Conservation (phyloP, 768 basidiomycete species). For the Hygrocybe punicea region DNA sequence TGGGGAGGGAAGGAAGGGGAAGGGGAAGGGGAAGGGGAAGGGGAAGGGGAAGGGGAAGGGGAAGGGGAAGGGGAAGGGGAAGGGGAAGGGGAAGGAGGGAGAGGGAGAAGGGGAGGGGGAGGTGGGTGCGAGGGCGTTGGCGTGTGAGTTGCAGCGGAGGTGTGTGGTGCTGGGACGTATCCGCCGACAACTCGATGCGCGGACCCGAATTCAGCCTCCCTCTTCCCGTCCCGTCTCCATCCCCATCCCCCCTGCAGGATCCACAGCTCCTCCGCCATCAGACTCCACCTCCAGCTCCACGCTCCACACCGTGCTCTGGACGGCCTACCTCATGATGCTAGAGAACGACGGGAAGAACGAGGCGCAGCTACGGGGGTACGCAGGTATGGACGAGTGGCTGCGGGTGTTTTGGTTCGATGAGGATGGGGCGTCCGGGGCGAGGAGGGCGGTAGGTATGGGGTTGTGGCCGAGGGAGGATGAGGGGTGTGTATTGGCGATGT, state of each 20-base stretch:
- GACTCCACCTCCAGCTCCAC: no score
- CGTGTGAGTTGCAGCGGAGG: slow-evolving; percentile 63
- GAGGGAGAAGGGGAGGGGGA: slow-evolving; percentile 46
- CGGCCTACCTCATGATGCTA: slow-evolving; percentile 72
- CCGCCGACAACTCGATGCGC: slow-evolving; percentile 43
- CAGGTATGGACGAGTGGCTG: slow-evolving; percentile 60
- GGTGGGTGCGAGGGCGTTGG: slow-evolving; percentile 41
- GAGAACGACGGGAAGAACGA: slow-evolving; percentile 78
- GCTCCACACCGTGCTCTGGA: slow-evolving; percentile 56
- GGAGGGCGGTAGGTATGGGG: slow-evolving; percentile 38
- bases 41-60: slow-evolving; percentile 49
- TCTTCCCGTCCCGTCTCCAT: slow-evolving; percentile 17
- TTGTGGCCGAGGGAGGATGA: slow-evolving; percentile 57
- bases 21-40: slow-evolving; percentile 44
- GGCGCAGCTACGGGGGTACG: slow-evolving; percentile 67
- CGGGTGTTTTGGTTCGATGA: slow-evolving; percentile 63
- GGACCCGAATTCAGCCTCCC: slow-evolving; percentile 16
- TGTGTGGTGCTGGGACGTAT: slow-evolving; percentile 58
- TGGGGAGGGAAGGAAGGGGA: no score
- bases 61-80: slow-evolving; percentile 37
- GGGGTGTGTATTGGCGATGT: slow-evolving; percentile 62
- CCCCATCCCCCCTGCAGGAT: no score
- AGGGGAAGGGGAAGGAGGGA: slow-evolving; percentile 49
- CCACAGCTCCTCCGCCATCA: no score
- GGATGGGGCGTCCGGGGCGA: slow-evolving; percentile 52